Conservation (phyloP, 495 filamentous ascomycete genomes). For the Beverwykella pulmonaria region DNA sequence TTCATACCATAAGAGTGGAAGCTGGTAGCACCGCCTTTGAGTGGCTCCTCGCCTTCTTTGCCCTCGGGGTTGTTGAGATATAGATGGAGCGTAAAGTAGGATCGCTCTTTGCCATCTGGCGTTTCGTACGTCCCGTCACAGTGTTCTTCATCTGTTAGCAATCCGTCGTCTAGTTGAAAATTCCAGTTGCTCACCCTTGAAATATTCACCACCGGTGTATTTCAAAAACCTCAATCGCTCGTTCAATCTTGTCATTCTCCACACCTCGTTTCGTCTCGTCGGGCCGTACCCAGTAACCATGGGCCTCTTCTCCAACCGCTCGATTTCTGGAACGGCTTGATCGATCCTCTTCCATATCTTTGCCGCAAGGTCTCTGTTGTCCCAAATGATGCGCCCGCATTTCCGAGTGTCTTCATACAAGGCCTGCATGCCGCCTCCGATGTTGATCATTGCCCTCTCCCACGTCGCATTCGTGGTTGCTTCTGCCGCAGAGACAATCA, state of each 20-base stretch:
- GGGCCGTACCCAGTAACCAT: conserved; percentile 54
- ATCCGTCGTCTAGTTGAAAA: not conserved
- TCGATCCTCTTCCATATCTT: conserved; percentile 63
- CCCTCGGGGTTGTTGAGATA: conserved; percentile 72
- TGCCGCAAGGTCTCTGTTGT: conserved; percentile 61
- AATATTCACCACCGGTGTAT: conserved; percentile 76
- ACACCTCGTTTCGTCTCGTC: conserved; percentile 52
- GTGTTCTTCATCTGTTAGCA: conserved; percentile 57
- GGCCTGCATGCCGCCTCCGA: conserved; percentile 63
- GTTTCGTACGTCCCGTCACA: conserved; percentile 71
- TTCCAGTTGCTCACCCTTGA: conserved; percentile 56
- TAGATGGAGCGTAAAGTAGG: conserved; percentile 77
- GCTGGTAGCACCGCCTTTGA: conserved; percentile 66
- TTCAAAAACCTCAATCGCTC: conserved; percentile 79
- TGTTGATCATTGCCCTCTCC: conserved; percentile 70
- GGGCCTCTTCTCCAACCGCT: conserved; percentile 46
- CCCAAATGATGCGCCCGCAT: conserved; percentile 75
- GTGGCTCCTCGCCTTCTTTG: conserved; percentile 45
- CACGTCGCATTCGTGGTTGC: conserved; percentile 48
- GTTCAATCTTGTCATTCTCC: conserved; percentile 65
- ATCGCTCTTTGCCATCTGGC: conserved; percentile 58
- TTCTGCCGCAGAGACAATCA: conserved; percentile 44
- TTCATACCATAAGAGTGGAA: conserved; percentile 57
- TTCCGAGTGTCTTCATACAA: conserved; percentile 62
- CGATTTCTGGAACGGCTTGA: conserved; percentile 51